Evolutionary conservation across 1,284 basidiomycete species (phyloP), one percentile per base, ranked within the genome.

Genomic region (Irpex sp.): DNA sequence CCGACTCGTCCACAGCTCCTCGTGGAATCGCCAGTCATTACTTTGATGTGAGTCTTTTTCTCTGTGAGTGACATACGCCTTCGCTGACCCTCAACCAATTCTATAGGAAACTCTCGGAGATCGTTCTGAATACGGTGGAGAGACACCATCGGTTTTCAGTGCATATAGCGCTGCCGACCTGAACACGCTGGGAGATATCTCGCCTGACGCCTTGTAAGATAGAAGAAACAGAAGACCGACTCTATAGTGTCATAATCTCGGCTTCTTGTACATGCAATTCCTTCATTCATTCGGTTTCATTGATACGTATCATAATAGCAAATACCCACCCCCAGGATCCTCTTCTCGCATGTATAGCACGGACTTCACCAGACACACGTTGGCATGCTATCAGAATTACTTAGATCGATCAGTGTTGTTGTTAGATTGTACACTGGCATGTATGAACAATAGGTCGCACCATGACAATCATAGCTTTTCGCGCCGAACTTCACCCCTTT

Each of bases 1-100:
- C 67, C 47, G 19, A 35, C 33, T 54, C 62, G 15, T 26, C 53
- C 73, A 61, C 76, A 91, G 94, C 96, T 35, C 96, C 96, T 62
- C 84, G 94, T 64, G 90, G 89, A 68, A 82, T 96, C 50, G 92
- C 93, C 35, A 84, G 89, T 67, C 95, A 97, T 75, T 99, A 97
- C 82, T 98, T 99, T 76, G 94, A 95, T 74, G 94, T 90, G 63
- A 66, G 87, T 78, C 55, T 49, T 39, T 26, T 9, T 26, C 56
- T 11, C 31, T 54, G 21, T 13, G 35, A 11, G 2, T 11, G 9
- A 15, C n/a, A 3, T 8, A 36, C 31, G 9, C 26, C 31, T 43
- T n/a, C 60, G 33, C n/a, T 46, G 46, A 43, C 59, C n/a, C 2
- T 58, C 43, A 26, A 55, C 39, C 2, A 8, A 8, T 50, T 21